phyloP scores from a whole-genome alignment of 2,329 filamentous ascomycete genomes.

The Ophiostoma populinum region DNA sequence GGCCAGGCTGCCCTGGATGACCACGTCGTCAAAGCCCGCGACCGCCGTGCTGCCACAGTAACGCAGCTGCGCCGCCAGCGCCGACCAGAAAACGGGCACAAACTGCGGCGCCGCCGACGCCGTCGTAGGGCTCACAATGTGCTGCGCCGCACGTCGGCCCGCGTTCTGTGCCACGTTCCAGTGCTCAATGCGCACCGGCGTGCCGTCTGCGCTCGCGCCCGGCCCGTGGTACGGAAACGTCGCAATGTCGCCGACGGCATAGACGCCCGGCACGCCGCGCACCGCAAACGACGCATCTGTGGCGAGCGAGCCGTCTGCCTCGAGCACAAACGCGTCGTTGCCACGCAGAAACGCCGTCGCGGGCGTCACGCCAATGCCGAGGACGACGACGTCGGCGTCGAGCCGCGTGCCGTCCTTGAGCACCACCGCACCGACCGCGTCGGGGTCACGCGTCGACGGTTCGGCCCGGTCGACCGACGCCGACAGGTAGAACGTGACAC shows the following conservation, averaged over 20 bases:
- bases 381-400: constrained; percentile 74
- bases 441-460: constrained; percentile 46
- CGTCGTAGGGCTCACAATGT: constrained; percentile 51
- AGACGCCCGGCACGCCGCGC: constrained; percentile 62
- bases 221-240: constrained; percentile 89
- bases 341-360: constrained; percentile 67
- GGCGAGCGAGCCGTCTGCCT: constrained; percentile 70
- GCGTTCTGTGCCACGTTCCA: constrained; percentile 97
- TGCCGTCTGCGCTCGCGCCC: constrained; percentile 50
- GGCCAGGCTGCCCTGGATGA: constrained; percentile 59
- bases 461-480: constrained; percentile 71
- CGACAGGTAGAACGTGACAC: constrained; percentile 73
- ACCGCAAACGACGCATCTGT: constrained; percentile 71
- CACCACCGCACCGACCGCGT: constrained; percentile 60
- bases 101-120: constrained; percentile 46
- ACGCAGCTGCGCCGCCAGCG: constrained; percentile 70
- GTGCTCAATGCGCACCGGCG: constrained; percentile 73
- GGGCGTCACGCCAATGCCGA: constrained; percentile 77
- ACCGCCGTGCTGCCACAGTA: constrained; percentile 74
- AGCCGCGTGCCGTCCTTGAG: constrained; percentile 76
- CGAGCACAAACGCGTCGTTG: constrained; percentile 51
- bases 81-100: constrained; percentile 94
- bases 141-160: constrained; percentile 60
- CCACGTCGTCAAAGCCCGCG: constrained; percentile 65
- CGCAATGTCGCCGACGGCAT: constrained; percentile 87